Evolutionary conservation across 495 filamentous ascomycete genomes (phyloP).

Genomic region (Glarea lozoyensis): DNA sequence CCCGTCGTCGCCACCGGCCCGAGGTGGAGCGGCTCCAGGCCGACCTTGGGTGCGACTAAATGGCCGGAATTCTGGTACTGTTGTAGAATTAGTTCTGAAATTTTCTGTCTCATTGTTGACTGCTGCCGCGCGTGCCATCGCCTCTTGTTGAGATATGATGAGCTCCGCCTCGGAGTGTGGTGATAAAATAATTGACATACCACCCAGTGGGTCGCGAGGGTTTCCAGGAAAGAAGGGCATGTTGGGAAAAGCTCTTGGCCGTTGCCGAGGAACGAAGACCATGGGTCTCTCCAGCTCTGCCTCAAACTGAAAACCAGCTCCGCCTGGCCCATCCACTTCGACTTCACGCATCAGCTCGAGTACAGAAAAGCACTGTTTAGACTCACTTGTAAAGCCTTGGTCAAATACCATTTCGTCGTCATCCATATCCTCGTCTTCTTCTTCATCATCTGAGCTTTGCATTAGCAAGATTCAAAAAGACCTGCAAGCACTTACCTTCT

Average conservation of each 20-base stretch:
- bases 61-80: constrained; percentile 19
- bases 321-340: constrained; percentile 16
- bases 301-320: constrained; percentile 20
- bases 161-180: neutral
- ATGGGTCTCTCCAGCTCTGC: constrained; percentile 30
- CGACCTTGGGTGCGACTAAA: constrained; percentile 17
- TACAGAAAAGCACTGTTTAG: constrained; percentile 2
- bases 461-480: constrained; percentile 12
- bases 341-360: neutral
- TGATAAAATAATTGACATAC: constrained; percentile 25
- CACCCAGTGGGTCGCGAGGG: constrained; percentile 33
- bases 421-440: constrained; percentile 65
- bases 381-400: constrained; percentile 58
- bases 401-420: constrained; percentile 57
- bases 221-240: constrained; percentile 34
- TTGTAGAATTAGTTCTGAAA: constrained; percentile 19
- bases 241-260: constrained; percentile 9
- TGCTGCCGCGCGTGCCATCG: too few relatives aligned
- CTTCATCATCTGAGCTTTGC: constrained; percentile 53
- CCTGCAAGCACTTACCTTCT: constrained; percentile 37
- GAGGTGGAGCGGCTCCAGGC: constrained; percentile 17
- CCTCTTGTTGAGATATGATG: neutral
- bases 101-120: too few relatives aligned
- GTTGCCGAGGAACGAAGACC: constrained; percentile 19
- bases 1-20: constrained; percentile 62